Conservation (phyloP, 1,284 basidiomycete species). For the Malassezia arunalokei region DNA sequence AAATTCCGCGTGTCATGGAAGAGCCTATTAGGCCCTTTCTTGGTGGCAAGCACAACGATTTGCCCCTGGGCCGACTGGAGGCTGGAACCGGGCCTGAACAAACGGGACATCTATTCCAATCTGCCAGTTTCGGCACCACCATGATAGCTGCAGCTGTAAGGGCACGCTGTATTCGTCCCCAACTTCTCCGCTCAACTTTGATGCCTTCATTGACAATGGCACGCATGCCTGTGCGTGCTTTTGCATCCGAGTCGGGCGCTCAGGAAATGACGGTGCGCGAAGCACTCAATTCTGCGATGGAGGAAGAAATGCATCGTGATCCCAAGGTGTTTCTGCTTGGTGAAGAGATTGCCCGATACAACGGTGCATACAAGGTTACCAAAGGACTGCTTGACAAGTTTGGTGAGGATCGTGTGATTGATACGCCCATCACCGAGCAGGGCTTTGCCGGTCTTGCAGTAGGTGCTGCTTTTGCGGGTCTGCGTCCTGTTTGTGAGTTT, state of each 20-base stretch:
- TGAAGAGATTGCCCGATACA: slow-evolving; percentile 86
- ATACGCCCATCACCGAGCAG: slow-evolving; percentile 82
- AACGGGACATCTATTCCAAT: not conserved
- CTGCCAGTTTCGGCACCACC: not conserved
- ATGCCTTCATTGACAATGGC: not conserved
- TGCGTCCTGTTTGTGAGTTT: slow-evolving; percentile 97
- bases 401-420: slow-evolving; percentile 94
- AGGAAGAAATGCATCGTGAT: slow-evolving; percentile 97
- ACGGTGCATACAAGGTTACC: slow-evolving; percentile 24
- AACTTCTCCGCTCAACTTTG: not conserved
- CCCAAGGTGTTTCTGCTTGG: slow-evolving; percentile 89
- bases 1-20: too few species aligned
- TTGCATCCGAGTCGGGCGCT: slow-evolving; percentile 22
- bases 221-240: not conserved
- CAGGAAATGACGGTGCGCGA: slow-evolving; percentile 91
- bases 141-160: not conserved
- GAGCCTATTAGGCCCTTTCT: not conserved
- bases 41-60: too few species aligned
- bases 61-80: too few species aligned
- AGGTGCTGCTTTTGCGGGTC: slow-evolving; percentile 83
- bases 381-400: slow-evolving; percentile 97
- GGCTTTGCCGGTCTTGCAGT: slow-evolving; percentile 95
- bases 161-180: not conserved
- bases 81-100: too few species aligned
- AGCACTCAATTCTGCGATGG: slow-evolving; percentile 93